Conservation (phyloP, 345 rosid genomes). For the Sisymbrium altissimum region DNA sequence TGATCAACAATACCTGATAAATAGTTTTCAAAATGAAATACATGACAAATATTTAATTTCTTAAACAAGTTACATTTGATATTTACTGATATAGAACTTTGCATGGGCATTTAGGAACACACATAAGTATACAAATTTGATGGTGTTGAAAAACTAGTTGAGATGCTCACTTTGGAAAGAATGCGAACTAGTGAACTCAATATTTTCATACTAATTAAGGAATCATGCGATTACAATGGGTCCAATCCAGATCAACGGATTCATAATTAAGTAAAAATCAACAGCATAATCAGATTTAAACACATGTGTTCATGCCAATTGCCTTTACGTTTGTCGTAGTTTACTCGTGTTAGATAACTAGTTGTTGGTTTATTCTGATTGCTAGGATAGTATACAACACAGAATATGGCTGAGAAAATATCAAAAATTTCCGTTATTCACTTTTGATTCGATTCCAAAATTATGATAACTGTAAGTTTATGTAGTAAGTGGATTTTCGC, state of each 20-base stretch:
- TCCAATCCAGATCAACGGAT: constrained; percentile 13
- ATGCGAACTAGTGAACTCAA: constrained; percentile 9
- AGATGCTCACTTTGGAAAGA: constrained; percentile 18
- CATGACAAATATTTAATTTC: too few species aligned
- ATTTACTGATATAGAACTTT: too few species aligned
- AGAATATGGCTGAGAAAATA: not conserved
- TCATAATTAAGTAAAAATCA: not conserved
- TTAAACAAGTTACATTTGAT: too few species aligned
- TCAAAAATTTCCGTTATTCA: not conserved
- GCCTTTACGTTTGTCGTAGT: not conserved
- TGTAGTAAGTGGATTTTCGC: not conserved
- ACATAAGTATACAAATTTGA: too few species aligned
- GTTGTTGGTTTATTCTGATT: not conserved
- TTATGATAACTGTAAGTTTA: not conserved
- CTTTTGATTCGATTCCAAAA: not conserved
- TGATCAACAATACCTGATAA: too few species aligned
- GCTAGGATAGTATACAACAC: not conserved
- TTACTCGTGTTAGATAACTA: not conserved
- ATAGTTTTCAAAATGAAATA: too few species aligned
- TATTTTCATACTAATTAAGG: not conserved
- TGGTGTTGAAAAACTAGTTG: constrained; percentile 1
- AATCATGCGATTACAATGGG: constrained; percentile 11
- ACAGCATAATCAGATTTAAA: not conserved
- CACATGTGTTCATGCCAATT: not conserved
- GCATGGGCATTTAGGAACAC: too few species aligned